Evolutionary conservation across 1,284 basidiomycete species (phyloP).

Genomic region (Leccinum pseudoinsigne): DNA sequence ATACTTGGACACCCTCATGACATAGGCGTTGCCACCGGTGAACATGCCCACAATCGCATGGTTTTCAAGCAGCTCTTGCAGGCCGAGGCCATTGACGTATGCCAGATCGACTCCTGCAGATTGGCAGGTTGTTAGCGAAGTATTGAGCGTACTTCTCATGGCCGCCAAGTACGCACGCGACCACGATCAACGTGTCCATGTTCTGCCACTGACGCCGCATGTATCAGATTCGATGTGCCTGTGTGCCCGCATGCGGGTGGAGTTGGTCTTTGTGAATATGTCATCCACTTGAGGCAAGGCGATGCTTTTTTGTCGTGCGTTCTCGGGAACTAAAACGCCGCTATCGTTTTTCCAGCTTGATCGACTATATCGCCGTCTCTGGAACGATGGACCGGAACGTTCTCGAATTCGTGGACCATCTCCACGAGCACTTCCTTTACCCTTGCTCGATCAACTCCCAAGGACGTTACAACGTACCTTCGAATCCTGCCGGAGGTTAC

Average conservation of each 20-base stretch:
- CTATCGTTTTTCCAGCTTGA: conserved; percentile 43
- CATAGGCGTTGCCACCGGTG: conserved; percentile 94
- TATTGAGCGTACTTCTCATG: conserved; percentile 92
- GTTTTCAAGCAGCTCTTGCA: conserved; percentile 97
- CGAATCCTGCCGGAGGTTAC: conserved; percentile 67
- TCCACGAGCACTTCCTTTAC: conserved; percentile 91
- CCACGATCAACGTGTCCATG: neutral
- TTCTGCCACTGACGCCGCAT: conserved; percentile 16
- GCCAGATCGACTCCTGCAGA: conserved; percentile 94
- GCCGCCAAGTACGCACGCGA: conserved; percentile 70
- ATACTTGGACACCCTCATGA: conserved; percentile 82
- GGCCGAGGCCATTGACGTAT: conserved; percentile 87
- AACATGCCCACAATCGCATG: conserved; percentile 95
- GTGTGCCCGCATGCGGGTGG: conserved; percentile 97
- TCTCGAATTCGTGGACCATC: conserved; percentile 85
- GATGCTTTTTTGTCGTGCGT: conserved; percentile 11
- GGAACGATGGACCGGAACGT: conserved; percentile 94
- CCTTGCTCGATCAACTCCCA: conserved; percentile 87
- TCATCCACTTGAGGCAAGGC: conserved; percentile 73
- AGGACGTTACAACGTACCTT: conserved; percentile 85
- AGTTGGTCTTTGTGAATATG: conserved; percentile 94
- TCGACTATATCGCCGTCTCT: conserved; percentile 92
- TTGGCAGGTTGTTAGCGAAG: conserved; percentile 91
- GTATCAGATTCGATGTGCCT: conserved; percentile 70
- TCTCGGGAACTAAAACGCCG: neutral